These are phyloP conservation scores for Tardiomyces blankii DNA, from an alignment of 1,139 yeast species.

Conservation along the genomic window DNA sequence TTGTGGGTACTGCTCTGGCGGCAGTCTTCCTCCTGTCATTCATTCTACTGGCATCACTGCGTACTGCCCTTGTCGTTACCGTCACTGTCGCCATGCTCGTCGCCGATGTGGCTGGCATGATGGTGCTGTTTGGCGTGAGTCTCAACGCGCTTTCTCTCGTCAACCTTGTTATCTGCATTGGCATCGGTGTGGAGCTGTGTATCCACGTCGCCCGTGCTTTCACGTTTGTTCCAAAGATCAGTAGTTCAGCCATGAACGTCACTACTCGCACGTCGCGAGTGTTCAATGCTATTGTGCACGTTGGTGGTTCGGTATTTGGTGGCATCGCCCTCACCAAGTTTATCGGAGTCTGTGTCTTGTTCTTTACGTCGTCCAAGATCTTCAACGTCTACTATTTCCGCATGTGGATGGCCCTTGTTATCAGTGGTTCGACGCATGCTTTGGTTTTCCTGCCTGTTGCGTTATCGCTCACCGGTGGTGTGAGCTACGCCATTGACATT, in stretches of 20 bases:
- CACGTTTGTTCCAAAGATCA: constrained; percentile 40
- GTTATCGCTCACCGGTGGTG: constrained; percentile 55
- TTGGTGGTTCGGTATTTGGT: constrained; percentile 76
- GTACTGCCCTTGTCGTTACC: constrained; percentile 46
- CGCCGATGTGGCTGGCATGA: constrained; percentile 65
- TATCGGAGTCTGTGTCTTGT: constrained; percentile 77
- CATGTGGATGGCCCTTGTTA: constrained; percentile 84
- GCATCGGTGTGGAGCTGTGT: constrained; percentile 88
- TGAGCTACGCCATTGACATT: constrained; percentile 31
- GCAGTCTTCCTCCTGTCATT: constrained; percentile 46
- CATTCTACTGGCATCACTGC: constrained; percentile 54
- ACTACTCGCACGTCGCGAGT: constrained; percentile 32
- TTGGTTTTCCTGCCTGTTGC: constrained; percentile 68
- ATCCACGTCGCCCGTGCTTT: constrained; percentile 78
- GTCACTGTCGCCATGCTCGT: constrained; percentile 54
- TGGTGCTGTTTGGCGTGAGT: constrained; percentile 66
- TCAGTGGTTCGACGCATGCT: constrained; percentile 70
- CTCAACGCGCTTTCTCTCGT: constrained; percentile 86
- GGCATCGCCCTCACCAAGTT: constrained; percentile 87
- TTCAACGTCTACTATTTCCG: constrained; percentile 87
- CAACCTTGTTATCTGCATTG: constrained; percentile 79
- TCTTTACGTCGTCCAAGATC: constrained; percentile 76
- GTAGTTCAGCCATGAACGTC: constrained; percentile 27
- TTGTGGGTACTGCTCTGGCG: constrained; percentile 45
- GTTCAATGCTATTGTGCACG: constrained; percentile 51